These are phyloP conservation scores for Linnemannia exigua DNA, from an alignment of 192 early-diverging fungal genomes.

Conservation along the genomic window DNA sequence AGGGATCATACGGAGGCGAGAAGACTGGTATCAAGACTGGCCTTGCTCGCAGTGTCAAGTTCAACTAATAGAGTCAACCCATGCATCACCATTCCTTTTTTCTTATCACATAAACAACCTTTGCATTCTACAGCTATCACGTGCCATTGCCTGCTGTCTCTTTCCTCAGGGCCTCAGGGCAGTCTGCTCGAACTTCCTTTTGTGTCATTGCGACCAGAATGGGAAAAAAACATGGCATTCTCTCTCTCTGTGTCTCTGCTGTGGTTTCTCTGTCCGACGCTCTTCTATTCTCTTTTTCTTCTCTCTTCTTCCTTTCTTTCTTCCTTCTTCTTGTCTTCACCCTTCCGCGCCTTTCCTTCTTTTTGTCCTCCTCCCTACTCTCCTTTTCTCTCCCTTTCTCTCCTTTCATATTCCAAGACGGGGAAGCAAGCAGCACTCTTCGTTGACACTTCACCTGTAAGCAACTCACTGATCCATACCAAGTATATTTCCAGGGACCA, in stretches of 20 bases:
- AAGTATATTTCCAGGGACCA: not conserved
- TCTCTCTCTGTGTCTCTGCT: not conserved
- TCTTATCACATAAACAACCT: not conserved
- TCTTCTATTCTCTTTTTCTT: not conserved
- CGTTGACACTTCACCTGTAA: not conserved
- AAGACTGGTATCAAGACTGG: conserved; percentile 93
- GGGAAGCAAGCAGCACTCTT: not conserved
- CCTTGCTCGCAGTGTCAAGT: conserved; percentile 85
- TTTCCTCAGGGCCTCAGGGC: not conserved
- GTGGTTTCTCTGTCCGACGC: not conserved
- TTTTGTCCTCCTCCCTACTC: not conserved
- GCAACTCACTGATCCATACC: not conserved
- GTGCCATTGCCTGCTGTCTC: not conserved
- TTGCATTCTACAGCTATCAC: not conserved
- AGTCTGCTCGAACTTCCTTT: conserved; percentile 5
- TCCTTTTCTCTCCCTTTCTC: not conserved
- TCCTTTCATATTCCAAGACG: not conserved
- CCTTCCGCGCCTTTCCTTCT: not conserved
- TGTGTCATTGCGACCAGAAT: not conserved
- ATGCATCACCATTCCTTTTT: not conserved
- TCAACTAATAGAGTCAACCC: conserved; percentile 51
- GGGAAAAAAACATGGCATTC: not conserved
- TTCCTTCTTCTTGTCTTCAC: not conserved
- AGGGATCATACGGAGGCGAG: conserved; percentile 91
- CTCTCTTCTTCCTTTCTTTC: not conserved